A percentile compares a stretch with the other conserved stretches of the same genome.
Conservation (phyloP, 2,329 filamentous ascomycete species). For the Diplodia mutila region DNA sequence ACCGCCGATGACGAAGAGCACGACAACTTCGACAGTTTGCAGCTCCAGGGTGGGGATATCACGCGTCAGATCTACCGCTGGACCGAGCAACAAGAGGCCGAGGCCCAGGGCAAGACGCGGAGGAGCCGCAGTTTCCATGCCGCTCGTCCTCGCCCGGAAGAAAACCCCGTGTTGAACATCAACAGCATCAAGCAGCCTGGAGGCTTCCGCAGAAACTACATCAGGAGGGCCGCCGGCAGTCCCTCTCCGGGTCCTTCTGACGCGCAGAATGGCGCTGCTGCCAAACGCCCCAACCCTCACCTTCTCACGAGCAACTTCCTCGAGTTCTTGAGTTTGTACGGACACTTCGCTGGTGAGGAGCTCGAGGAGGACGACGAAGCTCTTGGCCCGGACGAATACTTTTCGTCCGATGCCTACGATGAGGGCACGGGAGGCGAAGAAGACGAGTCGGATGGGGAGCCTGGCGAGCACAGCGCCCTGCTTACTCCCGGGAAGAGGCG, state of each 20-base stretch:
- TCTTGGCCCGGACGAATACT: conserved; percentile 85
- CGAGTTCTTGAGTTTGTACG: conserved; percentile 92
- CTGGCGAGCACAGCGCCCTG: conserved; percentile 86
- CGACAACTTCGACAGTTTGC: conserved; percentile 77
- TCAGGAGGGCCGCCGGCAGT: conserved; percentile 74
- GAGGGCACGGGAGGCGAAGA: conserved; percentile 50
- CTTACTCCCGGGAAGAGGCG: conserved; percentile 69
- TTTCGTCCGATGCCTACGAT: conserved; percentile 75
- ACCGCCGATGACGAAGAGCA: conserved; percentile 67
- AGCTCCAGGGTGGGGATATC: conserved; percentile 90
- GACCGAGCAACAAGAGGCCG: conserved; percentile 83
- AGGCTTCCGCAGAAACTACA: conserved; percentile 87
- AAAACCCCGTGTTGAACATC: conserved; percentile 76
- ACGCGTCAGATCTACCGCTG: conserved; percentile 95
- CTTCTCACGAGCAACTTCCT: conserved; percentile 91
- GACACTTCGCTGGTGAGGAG: conserved; percentile 96
- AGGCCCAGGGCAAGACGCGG: conserved; percentile 64
- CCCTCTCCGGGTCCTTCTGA: conserved; percentile 56
- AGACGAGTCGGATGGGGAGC: conserved; percentile 67
- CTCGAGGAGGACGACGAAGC: conserved; percentile 96
- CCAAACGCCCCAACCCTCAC: conserved; percentile 50
- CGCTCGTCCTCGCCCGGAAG: conserved; percentile 75
- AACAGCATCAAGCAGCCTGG: conserved; percentile 90
- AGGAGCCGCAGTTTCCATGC: conserved; percentile 89
- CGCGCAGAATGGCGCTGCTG: conserved; percentile 41